Evolutionary conservation across 306 rosid genomes (phyloP), one percentile per base, ranked within the genome.

Genomic region (Ormosia emarginata): DNA sequence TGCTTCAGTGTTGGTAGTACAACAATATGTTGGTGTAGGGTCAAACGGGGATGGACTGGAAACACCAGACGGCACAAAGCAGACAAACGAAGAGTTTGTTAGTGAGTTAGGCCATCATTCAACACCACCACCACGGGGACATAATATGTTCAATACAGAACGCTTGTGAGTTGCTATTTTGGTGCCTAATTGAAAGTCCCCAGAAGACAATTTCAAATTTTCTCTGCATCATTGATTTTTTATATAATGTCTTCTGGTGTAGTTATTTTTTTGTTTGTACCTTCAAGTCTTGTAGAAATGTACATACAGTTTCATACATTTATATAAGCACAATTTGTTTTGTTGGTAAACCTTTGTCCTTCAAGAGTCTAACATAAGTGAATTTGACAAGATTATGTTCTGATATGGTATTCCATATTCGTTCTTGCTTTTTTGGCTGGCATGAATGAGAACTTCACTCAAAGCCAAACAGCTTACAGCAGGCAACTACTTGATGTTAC

Each of bases 1-100:
- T 0, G 90, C 93, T 37, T 93, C 99, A 0, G 97, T 95, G 18
- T 84, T 95, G 85, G 94, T 95, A 4, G 85, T 93, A 75, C 96
- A 93, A 17, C 98, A 95, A 57, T 92, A 88, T 77, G 57, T 79
- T 3, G 98, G 92, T 9, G 8, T 10, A 39, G 85, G 75, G 36
- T 32, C 79, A 41, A 77, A 66, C 1, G 85, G 62, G 24, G 90
- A 87, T 0, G 83, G 49, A 4, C 0, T 62, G 5, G 83, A 67
- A 52, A 64, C 90, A 64, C 88, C 86, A 36, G 8, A 46, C 7
- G 17, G 40, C 15, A 37, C 15, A 40, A 71, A 32, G 5, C 81
- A 68, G 3, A 79, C 10, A 3, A 50, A 36, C 1, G 83, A 84
- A n/a, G 86, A 80, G 0, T 55, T 12, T 77, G 7, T 65, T 5